Base-by-base conservation (phyloP, 345 rosid genomes). In the Cardamine occulta region DNA sequence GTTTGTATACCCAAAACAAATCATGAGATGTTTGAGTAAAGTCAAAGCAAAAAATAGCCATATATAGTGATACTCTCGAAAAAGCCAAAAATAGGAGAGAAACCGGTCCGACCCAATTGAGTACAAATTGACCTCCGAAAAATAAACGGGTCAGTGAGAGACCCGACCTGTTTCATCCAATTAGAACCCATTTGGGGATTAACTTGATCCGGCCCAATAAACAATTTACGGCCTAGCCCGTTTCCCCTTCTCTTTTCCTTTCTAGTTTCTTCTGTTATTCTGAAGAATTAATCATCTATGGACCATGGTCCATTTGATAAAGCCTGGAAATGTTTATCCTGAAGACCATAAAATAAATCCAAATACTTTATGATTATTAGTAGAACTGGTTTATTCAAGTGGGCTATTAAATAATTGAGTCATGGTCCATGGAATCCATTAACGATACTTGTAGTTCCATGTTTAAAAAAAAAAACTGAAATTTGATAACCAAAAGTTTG, bases 41-140 rank as follows among this genome's bases (percentile, higher is more conserved):
- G 79, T 61, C 74, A 68, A 75, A 75, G 74, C 63, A 61, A 68
- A 45, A 42, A 40, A 28, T 51, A 75, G 55, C 68, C 73, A 24
- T 47, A 24, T 65, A 55, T 40, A 66, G 65, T 21, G 48, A n/a
- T 40, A 40, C 19, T 42, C 47, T 54, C 31, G 42, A 73, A 54
- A 54, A 14, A 23, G 28, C 45, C 48, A 55, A 32, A 44, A 35
- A 42, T 19, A 18, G 45, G 57, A 73, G 64, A 54, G 70, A 64
- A 29, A 15, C 66, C 12, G 21, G 78, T 35, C 72, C 64, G 65
- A 55, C 57, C 34, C 51, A 66, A 55, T 66, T 24, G 42, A 17
- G 72, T 74, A 53, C 12, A 48, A 58, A 47, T 58, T 60, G 59
- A 59, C 66, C 6, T 11, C 9, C 26, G 42, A 29, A 63, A 63